Evolutionary conservation across 495 filamentous ascomycete species (phyloP), one percentile per base, ranked within the genome.

Genomic region (Hapsidospora chrysogenum): DNA sequence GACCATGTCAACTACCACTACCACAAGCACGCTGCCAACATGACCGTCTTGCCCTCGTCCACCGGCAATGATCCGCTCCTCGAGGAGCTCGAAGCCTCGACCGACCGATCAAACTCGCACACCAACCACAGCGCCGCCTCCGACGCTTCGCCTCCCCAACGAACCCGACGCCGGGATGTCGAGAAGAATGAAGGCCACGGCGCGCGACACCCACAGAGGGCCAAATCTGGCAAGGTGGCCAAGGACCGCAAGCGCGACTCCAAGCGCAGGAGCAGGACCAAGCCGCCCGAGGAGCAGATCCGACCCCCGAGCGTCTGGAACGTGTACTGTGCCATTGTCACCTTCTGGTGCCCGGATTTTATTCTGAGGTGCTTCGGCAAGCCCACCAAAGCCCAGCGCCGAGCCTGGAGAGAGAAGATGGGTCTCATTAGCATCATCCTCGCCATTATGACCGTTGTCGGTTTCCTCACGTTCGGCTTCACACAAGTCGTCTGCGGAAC

Each of bases 321-420:
- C 41, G 76, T 87, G 2, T 99, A 99, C 63, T 99, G 92, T 51
- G 75, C 76, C 8, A 63, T 94, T 31, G 53, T 99, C 39, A 99
- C 89, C 2, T 96, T 94, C 46, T 94, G 92, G 84, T 80, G 78
- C 38, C 92, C 92, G 0, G 81, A 85, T 47, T 78, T 83, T 36
- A 54, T 93, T 11, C 58, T 99, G 26, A 66, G 60, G 35, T 94
- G 85, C 51, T 83, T 83, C 46, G 86, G 85, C 23, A 93, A 82
- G 66, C 72, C 79, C n/a, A 59, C 78, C 31, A 89, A 80, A 55
- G 83, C 74, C 13, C 85, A 95, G 52, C 81, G 86, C 41, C 71
- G 83, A 43, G 92, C 92, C 13, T 99, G 92, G 92, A 75, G 92
- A 38, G 92, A 99, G 54, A 99, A 99, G 68, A 93, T 99, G 67